Conservation (phyloP, 2,329 filamentous ascomycete genomes). For the Cercospora zeae-maydis region DNA sequence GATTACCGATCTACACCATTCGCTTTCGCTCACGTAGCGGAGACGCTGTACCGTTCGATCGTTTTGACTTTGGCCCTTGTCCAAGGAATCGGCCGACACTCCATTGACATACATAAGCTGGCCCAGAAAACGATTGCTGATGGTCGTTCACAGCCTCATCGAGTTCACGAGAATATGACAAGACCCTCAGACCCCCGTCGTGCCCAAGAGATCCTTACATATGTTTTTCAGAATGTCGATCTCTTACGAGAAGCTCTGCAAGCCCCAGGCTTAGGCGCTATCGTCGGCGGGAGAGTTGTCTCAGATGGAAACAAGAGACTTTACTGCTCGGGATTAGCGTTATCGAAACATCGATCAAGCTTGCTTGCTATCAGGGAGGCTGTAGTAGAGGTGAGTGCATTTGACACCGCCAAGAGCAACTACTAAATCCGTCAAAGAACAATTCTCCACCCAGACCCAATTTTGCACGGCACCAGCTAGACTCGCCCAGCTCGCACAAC, state of each 20-base stretch:
- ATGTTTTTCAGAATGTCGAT: background rate
- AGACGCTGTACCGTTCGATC: too few relatives aligned
- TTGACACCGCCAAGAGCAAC: background rate
- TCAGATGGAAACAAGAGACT: background rate
- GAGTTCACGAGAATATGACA: background rate
- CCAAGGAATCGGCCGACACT: too few relatives aligned
- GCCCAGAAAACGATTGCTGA: background rate
- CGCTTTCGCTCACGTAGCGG: too few relatives aligned
- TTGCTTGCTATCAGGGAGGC: background rate
- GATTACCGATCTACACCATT: too few relatives aligned
- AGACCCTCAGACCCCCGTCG: background rate
- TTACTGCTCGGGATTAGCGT: background rate
- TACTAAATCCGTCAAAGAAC: background rate
- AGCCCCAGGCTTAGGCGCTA: background rate
- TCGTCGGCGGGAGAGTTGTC: background rate
- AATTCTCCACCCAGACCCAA: background rate
- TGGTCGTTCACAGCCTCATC: background rate
- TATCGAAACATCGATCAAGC: background rate
- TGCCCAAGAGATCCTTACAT: background rate
- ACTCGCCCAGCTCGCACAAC: background rate
- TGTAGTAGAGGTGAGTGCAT: background rate
- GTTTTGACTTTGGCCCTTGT: too few relatives aligned
- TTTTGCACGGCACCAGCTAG: background rate
- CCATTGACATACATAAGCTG: background rate
- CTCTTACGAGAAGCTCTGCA: background rate